Conservation (phyloP, 176 grass and related monocot genomes). For the Hsuehochloa calcarea region DNA sequence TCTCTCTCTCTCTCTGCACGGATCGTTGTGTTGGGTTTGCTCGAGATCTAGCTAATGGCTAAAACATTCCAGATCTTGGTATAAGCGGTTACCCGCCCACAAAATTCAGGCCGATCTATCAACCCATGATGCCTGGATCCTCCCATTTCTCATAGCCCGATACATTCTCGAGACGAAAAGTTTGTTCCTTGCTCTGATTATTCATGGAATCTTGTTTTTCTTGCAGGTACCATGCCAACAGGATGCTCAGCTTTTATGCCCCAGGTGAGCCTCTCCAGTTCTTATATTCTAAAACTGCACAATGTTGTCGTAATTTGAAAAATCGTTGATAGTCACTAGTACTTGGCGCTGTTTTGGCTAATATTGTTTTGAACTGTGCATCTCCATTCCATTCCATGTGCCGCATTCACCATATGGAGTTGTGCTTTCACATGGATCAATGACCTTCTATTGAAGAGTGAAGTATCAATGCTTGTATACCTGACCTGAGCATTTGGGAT, state of each 20-base stretch:
- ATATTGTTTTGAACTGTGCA: not conserved
- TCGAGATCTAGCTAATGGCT: not conserved
- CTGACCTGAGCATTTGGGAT: not conserved
- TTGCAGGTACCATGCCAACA: conserved; percentile 88
- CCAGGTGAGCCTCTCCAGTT: conserved; percentile 53
- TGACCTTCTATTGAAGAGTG: not conserved
- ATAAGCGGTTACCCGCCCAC: too few relatives aligned
- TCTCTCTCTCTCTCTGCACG: not conserved
- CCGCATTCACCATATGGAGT: not conserved
- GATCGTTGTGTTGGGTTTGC: not conserved
- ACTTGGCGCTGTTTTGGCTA: not conserved
- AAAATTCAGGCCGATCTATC: not conserved
- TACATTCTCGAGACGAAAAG: not conserved
- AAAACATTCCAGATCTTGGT: not conserved
- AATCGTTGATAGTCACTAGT: too few relatives aligned
- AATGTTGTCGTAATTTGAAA: not conserved
- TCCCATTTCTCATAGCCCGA: not conserved
- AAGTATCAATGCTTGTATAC: not conserved
- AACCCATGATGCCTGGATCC: not conserved
- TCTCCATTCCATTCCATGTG: not conserved
- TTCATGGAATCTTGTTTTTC: not conserved
- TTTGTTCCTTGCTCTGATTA: not conserved
- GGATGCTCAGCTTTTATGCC: conserved; percentile 99
- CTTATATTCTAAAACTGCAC: not conserved
- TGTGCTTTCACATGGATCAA: not conserved